These are phyloP conservation scores for Ceratobasidium sp. DNA, from an alignment of 1,284 basidiomycete species.

Conservation along the genomic window DNA sequence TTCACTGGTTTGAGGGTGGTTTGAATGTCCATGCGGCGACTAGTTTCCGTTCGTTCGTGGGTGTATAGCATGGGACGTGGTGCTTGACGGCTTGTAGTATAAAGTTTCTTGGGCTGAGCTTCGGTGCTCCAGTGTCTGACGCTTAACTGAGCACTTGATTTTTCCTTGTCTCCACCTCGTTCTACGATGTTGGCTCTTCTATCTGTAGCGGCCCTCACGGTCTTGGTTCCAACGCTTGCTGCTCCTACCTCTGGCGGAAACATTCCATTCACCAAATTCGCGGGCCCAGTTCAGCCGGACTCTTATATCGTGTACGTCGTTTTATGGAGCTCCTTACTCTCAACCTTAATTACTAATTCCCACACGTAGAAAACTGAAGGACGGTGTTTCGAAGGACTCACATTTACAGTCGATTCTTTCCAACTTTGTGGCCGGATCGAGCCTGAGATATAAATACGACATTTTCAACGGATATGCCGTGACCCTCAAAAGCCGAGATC, in stretches of 20 bases:
- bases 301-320: slow-evolving; percentile 42
- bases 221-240: slow-evolving; percentile 32
- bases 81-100: too few species aligned
- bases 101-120: too few species aligned
- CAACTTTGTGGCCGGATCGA: slow-evolving; percentile 1
- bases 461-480: slow-evolving; percentile 48
- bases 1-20: too few species aligned
- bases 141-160: too few species aligned
- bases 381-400: neutral
- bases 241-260: neutral
- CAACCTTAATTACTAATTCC: neutral
- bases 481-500: slow-evolving; percentile 12
- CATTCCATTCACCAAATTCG: slow-evolving; percentile 15
- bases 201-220: slow-evolving; percentile 23
- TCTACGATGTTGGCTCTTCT: slow-evolving; percentile 9
- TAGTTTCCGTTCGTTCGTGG: too few species aligned
- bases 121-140: too few species aligned
- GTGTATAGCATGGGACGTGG: too few species aligned
- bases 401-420: slow-evolving; percentile 1
- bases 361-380: slow-evolving; percentile 11
- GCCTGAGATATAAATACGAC: slow-evolving; percentile 32
- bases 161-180: neutral
- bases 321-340: neutral
- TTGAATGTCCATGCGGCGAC: too few species aligned
- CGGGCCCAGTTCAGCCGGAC: slow-evolving; percentile 31